Base-by-base conservation (phyloP, 2,329 filamentous ascomycete genomes). In the Orbilia oligospora region DNA sequence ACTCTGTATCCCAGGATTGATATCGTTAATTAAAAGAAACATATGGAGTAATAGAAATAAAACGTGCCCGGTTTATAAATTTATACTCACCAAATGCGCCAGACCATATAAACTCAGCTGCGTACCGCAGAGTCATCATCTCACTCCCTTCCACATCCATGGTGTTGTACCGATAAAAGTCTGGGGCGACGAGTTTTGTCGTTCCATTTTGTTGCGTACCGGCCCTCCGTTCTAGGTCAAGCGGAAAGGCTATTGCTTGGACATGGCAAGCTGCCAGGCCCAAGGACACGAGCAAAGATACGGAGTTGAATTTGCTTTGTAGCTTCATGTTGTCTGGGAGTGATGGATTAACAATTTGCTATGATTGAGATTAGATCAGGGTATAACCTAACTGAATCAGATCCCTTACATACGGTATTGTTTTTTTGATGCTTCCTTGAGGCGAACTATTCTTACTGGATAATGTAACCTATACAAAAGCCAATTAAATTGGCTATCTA, bases 51-150 rank as follows among this genome's bases (percentile, higher is more conserved):
- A 6, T n/a, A n/a, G n/a, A n/a, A n/a, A n/a, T n/a, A n/a, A n/a
- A n/a, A n/a, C n/a, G n/a, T n/a, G n/a, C n/a, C n/a, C n/a, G n/a
- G n/a, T n/a, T n/a, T n/a, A n/a, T n/a, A n/a, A 5, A 16, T 4
- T 48, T 33, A 66, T 30, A 66, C 64, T 55, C 16, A 53, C 67
- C 67, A 41, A 71, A 18, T 38, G 67, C n/a, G 5, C 67, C 67
- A 30, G 67, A 71, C 67, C 67, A 71, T 27, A 38, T 5, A 30
- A 41, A 63, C 8, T 24, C n/a, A 6, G 18, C 12, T 18, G 24
- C 14, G 0, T 4, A 24, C 16, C 24, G 14, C 51, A 18, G 22
- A 14, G 6, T 36, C 24, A 27, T 12, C 12, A n/a, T 3, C 8
- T 18, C n/a, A 36, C 24, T 33, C 6, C 33, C 33, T 36, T 12